phyloP scores from a whole-genome alignment of 768 basidiomycete genomes.

The Hericium rajendrae region DNA sequence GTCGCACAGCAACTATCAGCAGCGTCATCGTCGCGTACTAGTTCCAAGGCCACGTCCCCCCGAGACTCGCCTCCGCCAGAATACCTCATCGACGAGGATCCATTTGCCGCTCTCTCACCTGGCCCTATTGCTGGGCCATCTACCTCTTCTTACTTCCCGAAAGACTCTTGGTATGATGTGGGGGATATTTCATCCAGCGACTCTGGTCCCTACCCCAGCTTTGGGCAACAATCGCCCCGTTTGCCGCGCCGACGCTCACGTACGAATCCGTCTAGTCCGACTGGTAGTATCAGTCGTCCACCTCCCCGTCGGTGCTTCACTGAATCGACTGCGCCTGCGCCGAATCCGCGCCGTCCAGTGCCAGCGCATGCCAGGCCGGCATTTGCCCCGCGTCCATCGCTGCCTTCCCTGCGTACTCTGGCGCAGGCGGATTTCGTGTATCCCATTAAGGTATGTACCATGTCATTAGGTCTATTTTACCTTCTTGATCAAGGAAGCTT shows the following conservation, averaged over 20 bases:
- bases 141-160: constrained; percentile 7
- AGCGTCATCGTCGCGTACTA: constrained; percentile 1
- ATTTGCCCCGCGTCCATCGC: constrained; percentile 30
- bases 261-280: constrained; percentile 10
- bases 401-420: constrained; percentile 32
- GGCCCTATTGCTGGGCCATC: constrained; percentile 13
- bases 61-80: constrained; percentile 23
- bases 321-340: constrained; percentile 23
- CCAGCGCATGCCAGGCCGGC: constrained; percentile 35
- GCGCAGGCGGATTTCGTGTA: constrained; percentile 26
- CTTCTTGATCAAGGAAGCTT: background rate
- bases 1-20: constrained; percentile 2
- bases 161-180: too few relatives aligned
- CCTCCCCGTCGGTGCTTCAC: constrained; percentile 15
- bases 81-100: constrained; percentile 57
- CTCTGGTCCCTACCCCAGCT: too few relatives aligned
- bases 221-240: too few relatives aligned
- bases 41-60: constrained; percentile 6
- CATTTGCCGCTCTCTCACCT: constrained; percentile 53
- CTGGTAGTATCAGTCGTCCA: constrained; percentile 2
- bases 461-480: background rate
- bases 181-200: too few relatives aligned
- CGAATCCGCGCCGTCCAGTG: constrained; percentile 19
- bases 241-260: background rate
- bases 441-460: constrained; percentile 27